Evolutionary conservation across 1,139 yeast genomes (phyloP).

Genomic region (Yamadazyma triangularis): DNA sequence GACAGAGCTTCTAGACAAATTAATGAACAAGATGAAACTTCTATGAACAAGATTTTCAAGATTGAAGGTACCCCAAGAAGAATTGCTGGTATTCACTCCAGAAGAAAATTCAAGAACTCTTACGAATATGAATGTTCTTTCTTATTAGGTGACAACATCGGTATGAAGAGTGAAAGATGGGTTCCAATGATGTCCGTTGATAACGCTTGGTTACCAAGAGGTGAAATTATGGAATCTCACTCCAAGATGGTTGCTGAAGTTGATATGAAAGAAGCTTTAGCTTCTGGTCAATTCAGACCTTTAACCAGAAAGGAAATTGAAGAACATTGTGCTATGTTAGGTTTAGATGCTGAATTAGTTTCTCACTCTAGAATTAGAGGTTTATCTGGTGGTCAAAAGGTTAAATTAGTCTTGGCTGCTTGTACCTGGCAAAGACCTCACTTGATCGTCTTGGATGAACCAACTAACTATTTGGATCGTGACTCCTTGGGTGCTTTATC

Average conservation of each 20-base stretch:
- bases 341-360: slow-evolving; percentile 98
- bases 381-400: slow-evolving; percentile 99
- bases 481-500: slow-evolving; percentile 99
- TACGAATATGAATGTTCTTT: slow-evolving; percentile 99
- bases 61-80: slow-evolving; percentile 98
- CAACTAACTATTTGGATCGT: slow-evolving; percentile 98
- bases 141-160: slow-evolving; percentile 95
- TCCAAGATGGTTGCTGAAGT: slow-evolving; percentile 99
- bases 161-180: slow-evolving; percentile 99
- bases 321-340: slow-evolving; percentile 97
- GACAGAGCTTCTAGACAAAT: slow-evolving; percentile 99
- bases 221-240: slow-evolving; percentile 98
- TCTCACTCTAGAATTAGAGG: slow-evolving; percentile 99
- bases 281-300: slow-evolving; percentile 99
- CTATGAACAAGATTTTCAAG: slow-evolving; percentile 99
- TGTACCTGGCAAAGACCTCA: slow-evolving; percentile 99
- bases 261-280: slow-evolving; percentile 99
- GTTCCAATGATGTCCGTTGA: slow-evolving; percentile 99
- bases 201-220: slow-evolving; percentile 99
- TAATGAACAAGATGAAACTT: slow-evolving; percentile 93
- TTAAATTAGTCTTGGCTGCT: slow-evolving; percentile 98
- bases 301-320: slow-evolving; percentile 99
- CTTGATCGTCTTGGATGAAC: slow-evolving; percentile 97
- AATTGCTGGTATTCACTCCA: slow-evolving; percentile 88
- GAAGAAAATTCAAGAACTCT: slow-evolving; percentile 99